A percentile compares a stretch with the other conserved stretches of the same genome.
phyloP scores from a whole-genome alignment of 129 eudicot genomes.

The Lonicera japonica region DNA sequence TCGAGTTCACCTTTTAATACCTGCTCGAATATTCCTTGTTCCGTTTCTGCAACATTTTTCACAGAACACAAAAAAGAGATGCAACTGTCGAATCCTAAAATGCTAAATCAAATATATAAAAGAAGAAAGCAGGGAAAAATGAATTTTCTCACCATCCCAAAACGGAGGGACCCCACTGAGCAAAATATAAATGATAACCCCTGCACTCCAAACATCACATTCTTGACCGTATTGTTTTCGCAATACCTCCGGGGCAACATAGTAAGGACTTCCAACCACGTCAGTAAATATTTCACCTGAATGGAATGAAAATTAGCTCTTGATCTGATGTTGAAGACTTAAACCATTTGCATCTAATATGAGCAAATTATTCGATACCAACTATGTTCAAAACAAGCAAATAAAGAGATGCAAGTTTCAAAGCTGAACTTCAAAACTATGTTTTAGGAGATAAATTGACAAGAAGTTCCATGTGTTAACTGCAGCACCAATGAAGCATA shows the following conservation, averaged over 20 bases:
- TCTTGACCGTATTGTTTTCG: constrained; percentile 59
- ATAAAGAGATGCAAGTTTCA: neutral
- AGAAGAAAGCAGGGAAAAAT: constrained; percentile 10
- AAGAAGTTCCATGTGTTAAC: no score
- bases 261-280: constrained; percentile 79
- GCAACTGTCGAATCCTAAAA: constrained; percentile 1
- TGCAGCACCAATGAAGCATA: no score
- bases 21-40: constrained; percentile 83
- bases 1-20: constrained; percentile 80
- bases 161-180: constrained; percentile 89
- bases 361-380: neutral
- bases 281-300: constrained; percentile 75
- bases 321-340: constrained; percentile 1
- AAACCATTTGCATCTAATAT: neutral
- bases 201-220: constrained; percentile 98
- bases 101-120: neutral
- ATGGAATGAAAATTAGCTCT: constrained; percentile 13
- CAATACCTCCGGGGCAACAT: constrained; percentile 86
- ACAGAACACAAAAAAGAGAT: constrained; percentile 12
- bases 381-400: neutral
- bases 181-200: constrained; percentile 78
- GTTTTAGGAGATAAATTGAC: neutral
- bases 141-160: constrained; percentile 74
- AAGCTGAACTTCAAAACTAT: neutral
- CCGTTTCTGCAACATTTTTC: constrained; percentile 53